These are phyloP conservation scores for Lipomyces kockii DNA, from an alignment of 805 yeast genomes.

Conservation along the genomic window DNA sequence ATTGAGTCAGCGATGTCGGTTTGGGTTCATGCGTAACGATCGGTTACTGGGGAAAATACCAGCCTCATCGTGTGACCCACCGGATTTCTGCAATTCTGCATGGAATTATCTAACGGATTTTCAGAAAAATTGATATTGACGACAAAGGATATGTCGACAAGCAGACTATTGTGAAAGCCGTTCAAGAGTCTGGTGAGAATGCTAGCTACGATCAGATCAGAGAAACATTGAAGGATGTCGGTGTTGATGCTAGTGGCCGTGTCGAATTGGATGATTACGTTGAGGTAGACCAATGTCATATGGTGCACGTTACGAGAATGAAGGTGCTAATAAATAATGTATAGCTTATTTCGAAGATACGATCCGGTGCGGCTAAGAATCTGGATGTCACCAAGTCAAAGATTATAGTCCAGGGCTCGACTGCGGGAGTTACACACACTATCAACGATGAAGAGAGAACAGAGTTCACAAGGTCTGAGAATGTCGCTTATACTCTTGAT, in stretches of 20 bases:
- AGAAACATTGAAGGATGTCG: conserved; percentile 86
- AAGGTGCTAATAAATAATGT: background rate
- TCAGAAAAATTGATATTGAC: conserved; percentile 75
- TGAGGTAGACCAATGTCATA: conserved; percentile 50
- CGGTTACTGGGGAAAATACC: background rate
- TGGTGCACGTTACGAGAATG: background rate
- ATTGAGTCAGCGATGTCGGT: conserved; percentile 8
- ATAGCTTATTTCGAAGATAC: conserved; percentile 36
- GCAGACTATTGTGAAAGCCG: conserved; percentile 82
- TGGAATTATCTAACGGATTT: background rate
- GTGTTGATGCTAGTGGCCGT: conserved; percentile 95
- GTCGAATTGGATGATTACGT: conserved; percentile 96
- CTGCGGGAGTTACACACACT: conserved; percentile 94
- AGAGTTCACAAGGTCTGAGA: conserved; percentile 68
- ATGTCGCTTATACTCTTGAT: background rate
- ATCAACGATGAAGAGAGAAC: conserved; percentile 96
- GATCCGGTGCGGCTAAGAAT: conserved; percentile 30
- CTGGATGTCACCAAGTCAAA: conserved; percentile 56
- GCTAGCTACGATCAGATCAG: conserved; percentile 91
- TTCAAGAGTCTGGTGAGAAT: conserved; percentile 70
- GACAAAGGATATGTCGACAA: conserved; percentile 96
- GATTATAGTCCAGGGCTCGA: conserved; percentile 80
- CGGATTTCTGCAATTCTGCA: background rate
- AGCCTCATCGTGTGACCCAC: background rate
- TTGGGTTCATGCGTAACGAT: background rate